Conservation (phyloP, 2,329 filamentous ascomycete species). For the Calonectria pseudoturangicola region DNA sequence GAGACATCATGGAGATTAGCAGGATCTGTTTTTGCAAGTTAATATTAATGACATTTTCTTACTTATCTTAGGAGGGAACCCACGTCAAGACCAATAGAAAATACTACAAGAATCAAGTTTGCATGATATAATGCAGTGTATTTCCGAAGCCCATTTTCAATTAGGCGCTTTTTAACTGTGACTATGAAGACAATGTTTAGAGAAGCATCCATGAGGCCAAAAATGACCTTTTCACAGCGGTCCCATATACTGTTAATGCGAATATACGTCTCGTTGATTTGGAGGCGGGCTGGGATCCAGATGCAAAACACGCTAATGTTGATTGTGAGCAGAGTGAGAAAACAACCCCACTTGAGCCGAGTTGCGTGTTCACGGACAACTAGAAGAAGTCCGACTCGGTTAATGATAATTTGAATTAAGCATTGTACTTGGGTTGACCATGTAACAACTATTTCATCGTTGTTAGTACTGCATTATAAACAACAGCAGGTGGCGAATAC, state of each 20-base stretch:
- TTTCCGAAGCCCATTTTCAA: conserved; percentile 68
- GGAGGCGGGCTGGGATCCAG: conserved; percentile 69
- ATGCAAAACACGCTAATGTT: conserved; percentile 70
- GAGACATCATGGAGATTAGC: conserved; percentile 30
- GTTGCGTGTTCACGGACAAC: conserved; percentile 57
- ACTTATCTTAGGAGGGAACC: background rate
- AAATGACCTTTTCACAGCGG: conserved; percentile 68
- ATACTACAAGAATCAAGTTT: conserved; percentile 7
- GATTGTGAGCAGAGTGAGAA: conserved; percentile 63
- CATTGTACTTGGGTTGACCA: conserved; percentile 62
- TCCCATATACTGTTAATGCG: conserved; percentile 69
- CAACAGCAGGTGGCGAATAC: conserved; percentile 6
- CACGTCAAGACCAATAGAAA: conserved; percentile 26
- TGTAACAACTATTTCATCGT: conserved; percentile 49
- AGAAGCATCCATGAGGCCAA: conserved; percentile 65
- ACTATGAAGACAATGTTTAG: conserved; percentile 68
- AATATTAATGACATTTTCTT: background rate
- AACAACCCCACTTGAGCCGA: conserved; percentile 65
- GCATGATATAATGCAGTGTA: conserved; percentile 65
- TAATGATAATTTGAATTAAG: conserved; percentile 72
- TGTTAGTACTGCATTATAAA: conserved; percentile 41
- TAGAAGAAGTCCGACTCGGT: conserved; percentile 67
- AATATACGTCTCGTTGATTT: conserved; percentile 61
- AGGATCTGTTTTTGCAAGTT: background rate
- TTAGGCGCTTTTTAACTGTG: conserved; percentile 65